phyloP scores from a whole-genome alignment of 1,284 basidiomycete species.

The Cutaneotrichosporon sp. region DNA sequence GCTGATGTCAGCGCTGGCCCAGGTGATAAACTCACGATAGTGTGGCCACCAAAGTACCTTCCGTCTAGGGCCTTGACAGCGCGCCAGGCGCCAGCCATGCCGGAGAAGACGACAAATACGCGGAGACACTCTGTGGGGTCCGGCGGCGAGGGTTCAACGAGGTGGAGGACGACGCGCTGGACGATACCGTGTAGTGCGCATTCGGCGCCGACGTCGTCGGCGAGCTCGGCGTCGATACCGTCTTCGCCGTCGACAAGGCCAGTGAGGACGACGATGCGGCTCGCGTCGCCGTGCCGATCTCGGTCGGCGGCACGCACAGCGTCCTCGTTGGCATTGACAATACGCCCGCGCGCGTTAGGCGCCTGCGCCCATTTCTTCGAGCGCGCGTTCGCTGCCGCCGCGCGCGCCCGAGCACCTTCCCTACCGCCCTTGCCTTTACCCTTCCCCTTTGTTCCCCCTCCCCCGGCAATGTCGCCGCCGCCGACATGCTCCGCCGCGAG shows the following conservation, averaged over 20 bases:
- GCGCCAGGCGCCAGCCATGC: conserved; percentile 89
- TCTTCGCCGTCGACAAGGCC: conserved; percentile 80
- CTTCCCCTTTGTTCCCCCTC: conserved; percentile 16
- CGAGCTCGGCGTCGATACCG: conserved; percentile 74
- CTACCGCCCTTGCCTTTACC: too few species aligned
- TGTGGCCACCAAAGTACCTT: conserved; percentile 78
- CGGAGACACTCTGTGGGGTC: conserved; percentile 66
- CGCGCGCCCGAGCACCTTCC: conserved; percentile 34
- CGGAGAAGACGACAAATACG: conserved; percentile 78
- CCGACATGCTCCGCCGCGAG: conserved; percentile 63
- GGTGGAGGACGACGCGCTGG: conserved; percentile 77
- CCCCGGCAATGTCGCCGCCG: conserved; percentile 48
- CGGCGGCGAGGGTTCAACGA: conserved; percentile 56
- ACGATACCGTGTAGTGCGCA: conserved; percentile 58
- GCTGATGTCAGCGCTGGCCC: conserved; percentile 20
- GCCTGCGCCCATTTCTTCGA: conserved; percentile 38
- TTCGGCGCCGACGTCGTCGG: conserved; percentile 73
- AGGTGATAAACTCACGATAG: conserved; percentile 53
- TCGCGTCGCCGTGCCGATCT: conserved; percentile 76
- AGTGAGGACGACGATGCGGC: conserved; percentile 76
- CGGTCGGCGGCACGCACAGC: conserved; percentile 64
- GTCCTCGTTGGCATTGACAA: conserved; percentile 80
- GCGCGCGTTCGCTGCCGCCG: conserved; percentile 39
- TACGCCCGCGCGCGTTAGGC: conserved; percentile 63
- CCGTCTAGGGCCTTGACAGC: conserved; percentile 86